phyloP scores from a whole-genome alignment of 805 yeast genomes.

The Saccharomycopsis oosterbeekiorum region DNA sequence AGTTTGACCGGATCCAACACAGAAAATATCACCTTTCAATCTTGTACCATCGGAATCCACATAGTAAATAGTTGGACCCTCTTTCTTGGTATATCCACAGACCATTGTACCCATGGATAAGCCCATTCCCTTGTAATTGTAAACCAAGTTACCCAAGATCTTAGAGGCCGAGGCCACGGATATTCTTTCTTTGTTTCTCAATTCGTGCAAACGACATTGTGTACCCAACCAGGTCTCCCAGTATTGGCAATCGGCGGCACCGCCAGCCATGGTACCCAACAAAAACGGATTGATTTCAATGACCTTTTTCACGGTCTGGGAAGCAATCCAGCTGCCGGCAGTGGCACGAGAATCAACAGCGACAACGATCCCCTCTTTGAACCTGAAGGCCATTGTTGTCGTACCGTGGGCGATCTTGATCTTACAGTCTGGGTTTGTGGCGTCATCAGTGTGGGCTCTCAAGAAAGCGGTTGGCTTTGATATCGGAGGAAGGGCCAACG shows the following conservation, averaged over 20 bases:
- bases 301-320: constrained; percentile 95
- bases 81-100: constrained; percentile 92
- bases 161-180: constrained; percentile 96
- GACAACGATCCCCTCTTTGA: constrained; percentile 88
- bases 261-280: constrained; percentile 98
- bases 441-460: constrained; percentile 97
- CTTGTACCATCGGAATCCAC: constrained; percentile 97
- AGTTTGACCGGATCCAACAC: constrained; percentile 99
- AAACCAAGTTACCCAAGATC: constrained; percentile 81
- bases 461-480: constrained; percentile 85
- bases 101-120: constrained; percentile 98
- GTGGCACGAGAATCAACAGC: constrained; percentile 98
- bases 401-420: constrained; percentile 98
- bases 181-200: constrained; percentile 89
- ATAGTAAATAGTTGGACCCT: constrained; percentile 91
- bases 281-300: constrained; percentile 92
- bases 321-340: constrained; percentile 96
- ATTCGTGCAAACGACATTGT: constrained; percentile 90
- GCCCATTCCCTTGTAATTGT: constrained; percentile 96
- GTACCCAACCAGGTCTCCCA: constrained; percentile 99
- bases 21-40: constrained; percentile 85
- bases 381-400: constrained; percentile 94
- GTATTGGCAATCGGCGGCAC: constrained; percentile 98
- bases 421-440: constrained; percentile 82
- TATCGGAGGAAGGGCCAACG: constrained; percentile 68